phyloP scores from a whole-genome alignment of 2,329 filamentous ascomycete genomes.

The Geosmithia putterillii region DNA sequence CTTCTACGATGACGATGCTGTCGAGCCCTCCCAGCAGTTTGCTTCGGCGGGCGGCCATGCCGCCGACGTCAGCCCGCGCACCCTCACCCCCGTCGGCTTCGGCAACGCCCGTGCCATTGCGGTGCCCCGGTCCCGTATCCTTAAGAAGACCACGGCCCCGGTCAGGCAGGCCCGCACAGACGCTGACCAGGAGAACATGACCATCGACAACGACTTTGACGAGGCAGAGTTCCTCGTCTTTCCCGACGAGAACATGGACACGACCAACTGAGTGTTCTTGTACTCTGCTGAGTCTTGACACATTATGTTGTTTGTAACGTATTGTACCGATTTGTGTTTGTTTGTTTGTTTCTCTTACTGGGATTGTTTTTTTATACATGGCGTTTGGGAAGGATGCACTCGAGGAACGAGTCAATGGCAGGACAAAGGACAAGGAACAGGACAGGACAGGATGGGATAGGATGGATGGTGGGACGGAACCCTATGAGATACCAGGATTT shows the following conservation, averaged over 20 bases:
- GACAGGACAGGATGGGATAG: background rate
- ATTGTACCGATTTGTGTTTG: background rate
- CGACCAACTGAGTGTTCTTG: conserved; percentile 3
- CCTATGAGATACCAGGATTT: conserved; percentile 4
- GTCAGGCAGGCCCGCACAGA: conserved; percentile 3
- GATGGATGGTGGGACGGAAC: too few relatives aligned
- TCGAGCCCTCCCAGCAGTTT: conserved; percentile 1
- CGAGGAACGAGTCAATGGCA: background rate
- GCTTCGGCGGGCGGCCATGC: conserved; percentile 6
- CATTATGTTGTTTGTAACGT: background rate
- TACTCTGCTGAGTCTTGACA: too few relatives aligned
- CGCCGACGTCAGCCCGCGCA: conserved; percentile 25
- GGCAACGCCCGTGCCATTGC: conserved; percentile 33
- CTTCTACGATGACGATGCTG: conserved; percentile 24
- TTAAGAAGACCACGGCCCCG: conserved; percentile 8
- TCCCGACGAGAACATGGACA: conserved; percentile 28
- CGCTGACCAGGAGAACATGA: conserved; percentile 34
- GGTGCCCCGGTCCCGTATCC: conserved; percentile 23
- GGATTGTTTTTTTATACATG: background rate
- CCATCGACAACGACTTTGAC: conserved; percentile 45
- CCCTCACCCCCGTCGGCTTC: conserved; percentile 21
- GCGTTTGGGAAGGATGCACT: background rate
- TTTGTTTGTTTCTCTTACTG: background rate
- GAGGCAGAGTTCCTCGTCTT: conserved; percentile 55
- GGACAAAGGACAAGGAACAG: background rate